A percentile compares a stretch with the other conserved stretches of the same genome.
These are phyloP conservation scores for Ophiocytium majus DNA, from an alignment of 352 stramenopile genomes.

Conservation along the genomic window DNA sequence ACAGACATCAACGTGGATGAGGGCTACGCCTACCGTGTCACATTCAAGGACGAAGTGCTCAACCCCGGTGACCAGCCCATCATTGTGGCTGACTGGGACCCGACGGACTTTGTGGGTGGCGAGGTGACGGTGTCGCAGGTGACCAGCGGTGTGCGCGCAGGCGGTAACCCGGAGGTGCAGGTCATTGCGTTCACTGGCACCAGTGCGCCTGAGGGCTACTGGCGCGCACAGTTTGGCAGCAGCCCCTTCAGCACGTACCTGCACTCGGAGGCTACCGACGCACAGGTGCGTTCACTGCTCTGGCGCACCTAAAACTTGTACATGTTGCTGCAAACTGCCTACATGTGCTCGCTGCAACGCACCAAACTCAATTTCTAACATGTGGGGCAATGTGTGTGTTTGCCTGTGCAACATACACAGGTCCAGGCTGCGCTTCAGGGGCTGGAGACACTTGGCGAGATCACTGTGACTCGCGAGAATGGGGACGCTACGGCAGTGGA, in stretches of 20 bases:
- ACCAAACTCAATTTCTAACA: too few relatives aligned
- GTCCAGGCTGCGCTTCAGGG: conserved; percentile 52
- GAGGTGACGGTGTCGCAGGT: conserved; percentile 10
- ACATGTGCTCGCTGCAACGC: too few relatives aligned
- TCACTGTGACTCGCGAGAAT: conserved; percentile 38
- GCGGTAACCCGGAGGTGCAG: conserved; percentile 47
- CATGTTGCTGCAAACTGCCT: too few relatives aligned
- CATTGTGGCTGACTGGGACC: conserved; percentile 7
- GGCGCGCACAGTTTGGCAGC: conserved; percentile 44
- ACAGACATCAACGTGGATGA: conserved; percentile 46
- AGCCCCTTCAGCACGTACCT: conserved; percentile 37
- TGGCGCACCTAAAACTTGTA: too few relatives aligned
- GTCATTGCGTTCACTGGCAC: conserved; percentile 41
- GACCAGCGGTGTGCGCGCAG: conserved; percentile 40
- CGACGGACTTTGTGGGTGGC: not conserved
- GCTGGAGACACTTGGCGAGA: conserved; percentile 37
- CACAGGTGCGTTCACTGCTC: not conserved
- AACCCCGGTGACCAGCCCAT: conserved; percentile 53
- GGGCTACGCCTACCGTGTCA: conserved; percentile 52
- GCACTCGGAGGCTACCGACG: not conserved
- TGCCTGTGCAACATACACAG: not conserved
- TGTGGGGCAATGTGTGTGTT: too few relatives aligned
- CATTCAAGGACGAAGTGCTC: conserved; percentile 46
- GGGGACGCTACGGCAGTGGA: conserved; percentile 25
- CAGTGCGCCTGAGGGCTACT: conserved; percentile 34